Percentiles rank a stretch among this genome's conserved stretches.
These are phyloP conservation scores for Phytophthora kernoviae DNA, from an alignment of 352 stramenopile genomes.

Conservation along the genomic window DNA sequence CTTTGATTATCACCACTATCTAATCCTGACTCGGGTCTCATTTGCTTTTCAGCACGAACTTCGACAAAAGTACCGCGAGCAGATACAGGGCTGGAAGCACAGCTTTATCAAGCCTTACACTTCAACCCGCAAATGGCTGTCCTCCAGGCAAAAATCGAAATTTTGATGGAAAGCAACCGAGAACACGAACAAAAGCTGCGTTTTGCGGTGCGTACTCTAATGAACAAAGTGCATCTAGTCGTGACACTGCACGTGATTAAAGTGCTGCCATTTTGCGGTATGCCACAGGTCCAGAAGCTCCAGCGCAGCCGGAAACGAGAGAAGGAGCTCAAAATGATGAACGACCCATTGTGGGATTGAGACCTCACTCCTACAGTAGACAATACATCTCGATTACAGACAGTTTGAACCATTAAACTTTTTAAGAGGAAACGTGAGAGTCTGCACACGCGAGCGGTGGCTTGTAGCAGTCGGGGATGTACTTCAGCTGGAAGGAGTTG, in stretches of 20 bases:
- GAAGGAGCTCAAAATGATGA: slow-evolving; percentile 64
- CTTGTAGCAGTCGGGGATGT: slow-evolving; percentile 94
- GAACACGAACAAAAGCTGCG: slow-evolving; percentile 68
- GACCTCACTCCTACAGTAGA: slow-evolving; percentile 29
- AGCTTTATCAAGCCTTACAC: slow-evolving; percentile 53
- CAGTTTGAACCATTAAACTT: slow-evolving; percentile 13
- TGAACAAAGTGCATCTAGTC: slow-evolving; percentile 4
- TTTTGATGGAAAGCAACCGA: slow-evolving; percentile 45
- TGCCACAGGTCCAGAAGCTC: slow-evolving; percentile 65
- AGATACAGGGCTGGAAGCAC: slow-evolving; percentile 44
- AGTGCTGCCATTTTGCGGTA: neutral
- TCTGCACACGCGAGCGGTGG: slow-evolving; percentile 85
- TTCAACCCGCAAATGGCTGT: slow-evolving; percentile 52
- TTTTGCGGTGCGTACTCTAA: slow-evolving; percentile 46
- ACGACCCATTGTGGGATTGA: slow-evolving; percentile 75
- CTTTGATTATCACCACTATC: no score
- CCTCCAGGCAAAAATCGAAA: slow-evolving; percentile 45
- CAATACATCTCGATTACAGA: slow-evolving; percentile 19
- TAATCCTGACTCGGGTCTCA: neutral
- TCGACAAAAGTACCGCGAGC: slow-evolving; percentile 48
- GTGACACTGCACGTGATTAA: no score
- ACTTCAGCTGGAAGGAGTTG: slow-evolving; percentile 97
- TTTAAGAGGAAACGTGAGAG: slow-evolving; percentile 75
- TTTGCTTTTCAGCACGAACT: slow-evolving; percentile 62
- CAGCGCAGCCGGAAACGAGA: slow-evolving; percentile 73